These are phyloP conservation scores for Yamadazyma tumulicola DNA, from an alignment of 805 yeast species.

Conservation along the genomic window DNA sequence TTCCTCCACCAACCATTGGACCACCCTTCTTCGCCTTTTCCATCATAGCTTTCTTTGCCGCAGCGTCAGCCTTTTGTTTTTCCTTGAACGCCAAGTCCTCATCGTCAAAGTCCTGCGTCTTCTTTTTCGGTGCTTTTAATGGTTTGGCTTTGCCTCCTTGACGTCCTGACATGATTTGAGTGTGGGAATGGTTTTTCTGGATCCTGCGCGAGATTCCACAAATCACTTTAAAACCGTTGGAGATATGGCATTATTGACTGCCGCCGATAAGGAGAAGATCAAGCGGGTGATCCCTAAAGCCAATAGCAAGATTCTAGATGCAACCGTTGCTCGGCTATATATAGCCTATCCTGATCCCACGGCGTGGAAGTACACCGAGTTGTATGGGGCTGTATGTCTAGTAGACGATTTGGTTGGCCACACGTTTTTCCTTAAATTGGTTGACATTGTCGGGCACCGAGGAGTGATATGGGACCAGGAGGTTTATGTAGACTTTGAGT, in stretches of 20 bases:
- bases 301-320: slow-evolving; percentile 82
- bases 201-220: background rate
- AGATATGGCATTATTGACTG: slow-evolving; percentile 37
- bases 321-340: slow-evolving; percentile 84
- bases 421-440: slow-evolving; percentile 84
- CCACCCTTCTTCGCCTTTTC: slow-evolving; percentile 86
- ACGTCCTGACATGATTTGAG: slow-evolving; percentile 75
- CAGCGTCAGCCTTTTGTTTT: slow-evolving; percentile 92
- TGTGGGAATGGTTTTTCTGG: background rate
- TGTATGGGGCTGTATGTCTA: slow-evolving; percentile 80
- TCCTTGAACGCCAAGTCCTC: slow-evolving; percentile 89
- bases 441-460: slow-evolving; percentile 74
- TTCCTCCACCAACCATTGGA: slow-evolving; percentile 90
- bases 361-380: slow-evolving; percentile 84
- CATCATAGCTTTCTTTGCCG: slow-evolving; percentile 88
- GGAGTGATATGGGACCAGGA: slow-evolving; percentile 99
- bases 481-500: slow-evolving; percentile 79
- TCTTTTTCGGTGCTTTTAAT: slow-evolving; percentile 82
- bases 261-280: slow-evolving; percentile 80
- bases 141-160: slow-evolving; percentile 98
- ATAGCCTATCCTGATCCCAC: slow-evolving; percentile 83
- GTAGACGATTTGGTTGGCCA: slow-evolving; percentile 95
- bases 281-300: slow-evolving; percentile 87
- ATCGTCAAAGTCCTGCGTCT: slow-evolving; percentile 70
- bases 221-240: background rate